Conservation (phyloP, 148 eudicot genomes). For the Rhododendron griersonianum region DNA sequence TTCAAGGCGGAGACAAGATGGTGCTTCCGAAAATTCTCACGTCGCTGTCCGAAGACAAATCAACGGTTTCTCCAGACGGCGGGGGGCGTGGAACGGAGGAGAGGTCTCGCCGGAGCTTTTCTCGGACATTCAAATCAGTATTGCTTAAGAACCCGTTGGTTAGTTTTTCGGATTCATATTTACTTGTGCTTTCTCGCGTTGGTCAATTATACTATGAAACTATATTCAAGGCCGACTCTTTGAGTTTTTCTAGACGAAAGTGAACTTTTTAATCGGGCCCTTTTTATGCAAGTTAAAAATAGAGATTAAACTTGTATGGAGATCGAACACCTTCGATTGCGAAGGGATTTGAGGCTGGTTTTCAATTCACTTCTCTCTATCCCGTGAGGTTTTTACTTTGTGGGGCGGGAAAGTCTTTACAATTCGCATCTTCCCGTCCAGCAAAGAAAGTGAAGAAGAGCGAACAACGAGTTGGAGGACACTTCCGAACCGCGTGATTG, state of each 20-base stretch:
- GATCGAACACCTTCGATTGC: background rate
- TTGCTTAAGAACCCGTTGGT: constrained; percentile 16
- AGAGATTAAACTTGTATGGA: background rate
- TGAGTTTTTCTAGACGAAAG: background rate
- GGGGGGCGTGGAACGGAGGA: background rate
- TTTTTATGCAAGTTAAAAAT: background rate
- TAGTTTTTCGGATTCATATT: background rate
- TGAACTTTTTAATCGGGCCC: background rate
- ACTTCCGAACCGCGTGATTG: background rate
- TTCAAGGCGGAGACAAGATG: background rate
- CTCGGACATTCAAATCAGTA: constrained; percentile 9
- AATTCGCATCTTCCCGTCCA: background rate
- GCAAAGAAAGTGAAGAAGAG: background rate
- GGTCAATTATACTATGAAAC: background rate
- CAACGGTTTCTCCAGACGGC: background rate
- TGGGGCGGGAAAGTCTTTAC: background rate
- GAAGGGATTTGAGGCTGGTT: background rate
- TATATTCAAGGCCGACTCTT: background rate
- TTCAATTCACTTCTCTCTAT: background rate
- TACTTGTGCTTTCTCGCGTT: background rate
- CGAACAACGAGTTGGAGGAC: background rate
- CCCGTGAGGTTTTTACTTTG: background rate
- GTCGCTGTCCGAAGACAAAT: background rate
- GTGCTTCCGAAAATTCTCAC: background rate
- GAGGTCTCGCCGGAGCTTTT: constrained; percentile 6